phyloP scores from a whole-genome alignment of 2,329 filamentous ascomycete genomes.

The Phialophora macrospora region DNA sequence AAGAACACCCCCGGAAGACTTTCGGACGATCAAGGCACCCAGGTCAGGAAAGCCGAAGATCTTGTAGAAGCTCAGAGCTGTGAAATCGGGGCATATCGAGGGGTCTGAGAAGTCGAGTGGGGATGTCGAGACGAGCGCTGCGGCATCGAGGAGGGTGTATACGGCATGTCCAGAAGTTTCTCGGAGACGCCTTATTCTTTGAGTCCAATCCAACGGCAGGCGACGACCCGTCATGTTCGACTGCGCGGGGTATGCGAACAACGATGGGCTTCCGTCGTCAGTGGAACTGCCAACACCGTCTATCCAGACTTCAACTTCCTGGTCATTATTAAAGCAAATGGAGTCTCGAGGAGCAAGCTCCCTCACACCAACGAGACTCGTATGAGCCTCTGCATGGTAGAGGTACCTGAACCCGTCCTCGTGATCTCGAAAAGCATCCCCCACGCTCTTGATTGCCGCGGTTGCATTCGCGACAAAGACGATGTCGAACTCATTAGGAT shows the following conservation, averaged over 20 bases:
- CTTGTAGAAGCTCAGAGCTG: slow-evolving; percentile 88
- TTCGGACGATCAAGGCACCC: slow-evolving; percentile 81
- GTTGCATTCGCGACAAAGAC: slow-evolving; percentile 94
- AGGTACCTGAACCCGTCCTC: slow-evolving; percentile 77
- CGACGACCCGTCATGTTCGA: slow-evolving; percentile 89
- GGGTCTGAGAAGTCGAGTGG: slow-evolving; percentile 71
- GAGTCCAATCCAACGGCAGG: slow-evolving; percentile 72
- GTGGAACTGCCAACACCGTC: slow-evolving; percentile 27
- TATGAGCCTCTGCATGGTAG: slow-evolving; percentile 85
- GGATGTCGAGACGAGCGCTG: slow-evolving; percentile 77
- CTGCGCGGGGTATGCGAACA: slow-evolving; percentile 87
- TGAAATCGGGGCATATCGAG: slow-evolving; percentile 75
- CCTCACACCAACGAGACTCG: slow-evolving; percentile 80
- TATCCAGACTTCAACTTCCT: slow-evolving; percentile 70
- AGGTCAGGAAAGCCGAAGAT: slow-evolving; percentile 97
- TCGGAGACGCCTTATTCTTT: slow-evolving; percentile 49
- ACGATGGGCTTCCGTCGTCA: slow-evolving; percentile 40
- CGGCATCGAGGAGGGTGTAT: slow-evolving; percentile 82
- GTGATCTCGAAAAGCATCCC: slow-evolving; percentile 73
- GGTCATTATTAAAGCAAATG: slow-evolving; percentile 67
- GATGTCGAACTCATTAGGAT: slow-evolving; percentile 80
- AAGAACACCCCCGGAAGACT: slow-evolving; percentile 68
- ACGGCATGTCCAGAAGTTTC: slow-evolving; percentile 42
- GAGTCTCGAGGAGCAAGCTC: slow-evolving; percentile 68
- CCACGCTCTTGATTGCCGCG: slow-evolving; percentile 83